Base-by-base conservation (phyloP, 257 asterid genomes). In the Solanum chmielewskii region DNA sequence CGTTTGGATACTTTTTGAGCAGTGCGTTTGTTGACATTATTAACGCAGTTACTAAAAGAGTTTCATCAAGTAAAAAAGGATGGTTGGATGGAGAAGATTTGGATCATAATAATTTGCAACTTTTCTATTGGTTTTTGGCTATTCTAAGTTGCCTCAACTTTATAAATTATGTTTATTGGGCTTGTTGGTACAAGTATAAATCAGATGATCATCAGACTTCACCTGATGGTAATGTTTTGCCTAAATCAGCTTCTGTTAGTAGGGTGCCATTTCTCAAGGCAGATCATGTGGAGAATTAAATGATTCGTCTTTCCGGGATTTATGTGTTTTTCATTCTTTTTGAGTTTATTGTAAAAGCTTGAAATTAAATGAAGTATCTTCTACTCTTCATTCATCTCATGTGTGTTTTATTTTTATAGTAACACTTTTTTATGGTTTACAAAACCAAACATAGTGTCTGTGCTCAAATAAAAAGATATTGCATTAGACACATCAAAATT, bases 151-250 rank as follows among this genome's bases (percentile, higher is more conserved):
- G 85, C 21, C 75, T 94, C n/a, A 94, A 94, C 90, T 94, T 94
- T 86, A 89, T 89, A 11, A 90, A 91, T 81, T 93, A 94, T 52
- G 85, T 94, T 6, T 93, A 33, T 47, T 93, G 96, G 95, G 92
- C 98, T 11, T 89, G 86, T 62, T 93, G 98, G 98, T 93, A 94
- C 73, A 93, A 91, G 91, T 93, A 93, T 74, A 93, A 93, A 89
- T 49, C 82, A 9, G 91, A 85, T 29, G 89, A 85, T 29, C 89
- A 20, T 29, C 31, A 62, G 3, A 59, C 31, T 9, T 41, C 49
- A 21, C 15, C 23, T 35, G 3, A 18, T 31, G 31, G 13, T 12
- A 29, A 41, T n/a, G 73, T 60, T 3, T 69, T 47, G 14, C 86
- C 90, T 2, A 75, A 74, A 23, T 87, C 92, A 10, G 78, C 39